Conservation (phyloP, 2,329 filamentous ascomycete genomes). For the Plectosphaerella sp. region DNA sequence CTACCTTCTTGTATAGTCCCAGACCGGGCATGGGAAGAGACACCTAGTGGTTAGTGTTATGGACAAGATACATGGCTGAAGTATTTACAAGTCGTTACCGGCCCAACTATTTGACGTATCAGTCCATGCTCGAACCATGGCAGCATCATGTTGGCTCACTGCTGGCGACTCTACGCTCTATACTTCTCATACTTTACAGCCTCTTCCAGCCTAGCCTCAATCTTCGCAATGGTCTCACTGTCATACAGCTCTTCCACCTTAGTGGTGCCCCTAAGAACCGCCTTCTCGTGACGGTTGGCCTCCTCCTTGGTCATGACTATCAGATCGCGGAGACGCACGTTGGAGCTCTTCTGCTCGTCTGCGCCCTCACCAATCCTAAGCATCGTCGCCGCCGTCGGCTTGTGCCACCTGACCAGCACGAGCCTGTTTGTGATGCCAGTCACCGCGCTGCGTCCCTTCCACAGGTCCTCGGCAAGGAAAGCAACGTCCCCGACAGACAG, state of each 20-base stretch:
- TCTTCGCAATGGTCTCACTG: slow-evolving; percentile 57
- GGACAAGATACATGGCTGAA: too few species aligned
- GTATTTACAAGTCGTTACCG: too few species aligned
- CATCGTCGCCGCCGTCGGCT: slow-evolving; percentile 55
- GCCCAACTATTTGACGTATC: too few species aligned
- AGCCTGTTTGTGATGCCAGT: slow-evolving; percentile 78
- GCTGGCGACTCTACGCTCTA: slow-evolving; percentile 25
- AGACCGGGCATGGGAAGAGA: too few species aligned
- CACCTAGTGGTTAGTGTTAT: too few species aligned
- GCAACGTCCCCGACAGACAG: slow-evolving; percentile 76
- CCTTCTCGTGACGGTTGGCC: slow-evolving; percentile 71
- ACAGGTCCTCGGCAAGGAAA: slow-evolving; percentile 88
- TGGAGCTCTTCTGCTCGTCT: slow-evolving; percentile 74
- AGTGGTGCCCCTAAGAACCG: slow-evolving; percentile 68
- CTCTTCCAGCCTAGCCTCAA: slow-evolving; percentile 64
- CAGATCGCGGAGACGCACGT: slow-evolving; percentile 63
- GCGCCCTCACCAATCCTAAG: slow-evolving; percentile 57
- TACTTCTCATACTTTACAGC: slow-evolving; percentile 57
- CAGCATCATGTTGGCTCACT: not conserved
- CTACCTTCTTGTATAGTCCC: too few species aligned
- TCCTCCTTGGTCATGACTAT: slow-evolving; percentile 95
- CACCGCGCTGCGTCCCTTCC: slow-evolving; percentile 73
- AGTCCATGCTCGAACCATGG: not conserved
- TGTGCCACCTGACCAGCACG: slow-evolving; percentile 75
- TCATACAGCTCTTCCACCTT: slow-evolving; percentile 71